phyloP scores from a whole-genome alignment of 163 green algal species.

The Chloromonas sp. region DNA sequence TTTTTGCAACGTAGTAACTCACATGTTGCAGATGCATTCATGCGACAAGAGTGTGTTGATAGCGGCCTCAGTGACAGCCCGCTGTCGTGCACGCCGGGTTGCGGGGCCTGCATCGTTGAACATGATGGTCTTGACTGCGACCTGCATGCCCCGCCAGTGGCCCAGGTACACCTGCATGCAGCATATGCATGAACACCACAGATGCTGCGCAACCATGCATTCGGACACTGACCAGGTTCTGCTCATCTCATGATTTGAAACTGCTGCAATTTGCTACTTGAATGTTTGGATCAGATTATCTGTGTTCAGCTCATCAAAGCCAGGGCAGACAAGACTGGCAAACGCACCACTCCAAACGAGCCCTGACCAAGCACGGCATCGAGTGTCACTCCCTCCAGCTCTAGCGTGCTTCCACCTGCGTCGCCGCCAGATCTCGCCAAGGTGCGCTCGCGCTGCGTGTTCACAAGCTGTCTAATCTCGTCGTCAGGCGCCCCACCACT shows the following conservation, averaged over 20 bases:
- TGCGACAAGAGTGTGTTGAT: constrained; percentile 16
- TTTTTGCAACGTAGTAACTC: not conserved
- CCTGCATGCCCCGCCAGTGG: constrained; percentile 9
- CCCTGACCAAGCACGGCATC: constrained; percentile 14
- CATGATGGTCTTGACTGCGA: constrained; percentile 14
- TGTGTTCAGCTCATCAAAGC: too few species aligned
- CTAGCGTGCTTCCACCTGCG: not conserved
- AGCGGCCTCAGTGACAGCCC: constrained; percentile 11
- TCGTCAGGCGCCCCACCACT: not conserved
- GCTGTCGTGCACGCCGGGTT: constrained; percentile 5
- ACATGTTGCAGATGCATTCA: constrained; percentile 20
- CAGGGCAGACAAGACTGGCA: not conserved
- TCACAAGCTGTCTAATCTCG: constrained; percentile 1
- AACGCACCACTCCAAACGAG: constrained; percentile 14
- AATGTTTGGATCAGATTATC: too few species aligned
- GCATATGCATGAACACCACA: not conserved
- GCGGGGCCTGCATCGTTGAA: constrained; percentile 12
- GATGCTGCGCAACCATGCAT: too few species aligned
- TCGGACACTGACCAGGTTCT: not conserved
- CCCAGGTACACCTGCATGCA: constrained; percentile 4
- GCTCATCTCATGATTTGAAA: too few species aligned
- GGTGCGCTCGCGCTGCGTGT: not conserved
- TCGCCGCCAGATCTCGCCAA: not conserved
- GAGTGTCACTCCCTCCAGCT: constrained; percentile 3
- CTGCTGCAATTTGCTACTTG: too few species aligned